A percentile compares a stretch with the other conserved stretches of the same genome.
Conservation (phyloP, 371 early-diverging fungal species). For the Mucor mucedo region DNA sequence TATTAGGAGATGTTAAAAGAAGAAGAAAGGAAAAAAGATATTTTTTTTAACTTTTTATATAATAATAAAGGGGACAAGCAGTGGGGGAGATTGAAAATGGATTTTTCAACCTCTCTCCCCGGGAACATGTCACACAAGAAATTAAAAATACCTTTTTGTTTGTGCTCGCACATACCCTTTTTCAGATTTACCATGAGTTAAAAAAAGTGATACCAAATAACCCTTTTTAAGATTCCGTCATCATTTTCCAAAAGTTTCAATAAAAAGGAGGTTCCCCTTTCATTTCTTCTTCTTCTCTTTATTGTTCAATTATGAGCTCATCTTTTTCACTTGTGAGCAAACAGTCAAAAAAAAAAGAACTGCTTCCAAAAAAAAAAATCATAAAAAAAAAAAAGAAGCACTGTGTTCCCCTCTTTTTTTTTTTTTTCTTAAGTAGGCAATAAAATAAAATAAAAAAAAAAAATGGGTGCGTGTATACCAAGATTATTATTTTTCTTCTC, state of each 20-base stretch:
- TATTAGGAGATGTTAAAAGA: constrained; percentile 4
- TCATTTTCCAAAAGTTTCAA: no score
- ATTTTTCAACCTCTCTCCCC: constrained; percentile 4
- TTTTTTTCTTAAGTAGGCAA: neutral
- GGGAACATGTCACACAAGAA: constrained; percentile 11
- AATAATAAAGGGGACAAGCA: neutral
- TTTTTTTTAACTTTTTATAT: constrained; percentile 5
- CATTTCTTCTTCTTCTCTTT: no score
- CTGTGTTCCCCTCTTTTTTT: neutral
- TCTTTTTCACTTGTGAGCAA: no score
- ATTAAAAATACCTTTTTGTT: constrained; percentile 8
- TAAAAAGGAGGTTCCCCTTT: no score
- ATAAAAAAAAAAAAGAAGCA: no score
- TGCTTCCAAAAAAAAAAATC: no score
- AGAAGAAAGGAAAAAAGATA: constrained; percentile 5
- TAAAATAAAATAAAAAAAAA: neutral
- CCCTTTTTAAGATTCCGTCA: no score
- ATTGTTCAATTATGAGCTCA: no score
- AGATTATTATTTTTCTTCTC: neutral
- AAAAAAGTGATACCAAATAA: no score
- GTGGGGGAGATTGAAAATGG: constrained; percentile 7
- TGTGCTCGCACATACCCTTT: constrained; percentile 19
- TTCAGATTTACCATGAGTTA: constrained; percentile 7
- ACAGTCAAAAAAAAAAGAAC: no score
- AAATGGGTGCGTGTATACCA: neutral